phyloP scores from a whole-genome alignment of 1,284 basidiomycete genomes.

The Ceratobasidium sp. region DNA sequence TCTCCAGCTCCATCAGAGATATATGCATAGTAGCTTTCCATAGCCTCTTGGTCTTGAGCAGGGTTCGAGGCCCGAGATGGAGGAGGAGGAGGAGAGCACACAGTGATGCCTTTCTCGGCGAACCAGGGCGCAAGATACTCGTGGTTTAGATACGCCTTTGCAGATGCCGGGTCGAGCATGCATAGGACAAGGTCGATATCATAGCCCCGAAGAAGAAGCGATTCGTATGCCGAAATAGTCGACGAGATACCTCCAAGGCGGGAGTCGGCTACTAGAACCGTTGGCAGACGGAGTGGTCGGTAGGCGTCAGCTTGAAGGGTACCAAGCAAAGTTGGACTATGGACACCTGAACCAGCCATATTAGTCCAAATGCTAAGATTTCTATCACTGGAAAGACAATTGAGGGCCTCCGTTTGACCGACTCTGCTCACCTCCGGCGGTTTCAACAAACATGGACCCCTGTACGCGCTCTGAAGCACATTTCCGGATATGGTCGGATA shows the following conservation, averaged over 20 bases:
- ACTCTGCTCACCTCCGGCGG: conserved; percentile 82
- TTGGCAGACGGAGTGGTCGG: conserved; percentile 86
- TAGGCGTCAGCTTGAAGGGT: conserved; percentile 88
- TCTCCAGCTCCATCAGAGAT: conserved; percentile 49
- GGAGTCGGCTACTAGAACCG: conserved; percentile 87
- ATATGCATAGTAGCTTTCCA: conserved; percentile 75
- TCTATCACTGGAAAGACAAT: neutral
- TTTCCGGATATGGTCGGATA: conserved; percentile 67
- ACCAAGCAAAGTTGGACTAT: conserved; percentile 89
- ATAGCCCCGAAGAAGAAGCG: conserved; percentile 89
- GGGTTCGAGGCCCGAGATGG: conserved; percentile 64
- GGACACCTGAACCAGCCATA: conserved; percentile 72
- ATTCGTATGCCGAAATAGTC: conserved; percentile 93
- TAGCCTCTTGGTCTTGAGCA: conserved; percentile 63
- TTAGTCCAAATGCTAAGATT: conserved; percentile 6
- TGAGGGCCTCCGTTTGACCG: conserved; percentile 5
- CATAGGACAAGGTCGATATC: conserved; percentile 84
- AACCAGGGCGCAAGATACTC: conserved; percentile 87
- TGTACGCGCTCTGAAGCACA: conserved; percentile 20
- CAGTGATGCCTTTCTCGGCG: conserved; percentile 65
- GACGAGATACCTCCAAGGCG: conserved; percentile 95
- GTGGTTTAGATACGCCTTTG: conserved; percentile 85
- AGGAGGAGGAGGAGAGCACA: conserved; percentile 68
- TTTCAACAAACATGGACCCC: conserved; percentile 85
- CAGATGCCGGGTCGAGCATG: conserved; percentile 61